These are phyloP conservation scores for Sugiyamaella paludigena DNA, from an alignment of 1,139 yeast genomes.

Conservation along the genomic window DNA sequence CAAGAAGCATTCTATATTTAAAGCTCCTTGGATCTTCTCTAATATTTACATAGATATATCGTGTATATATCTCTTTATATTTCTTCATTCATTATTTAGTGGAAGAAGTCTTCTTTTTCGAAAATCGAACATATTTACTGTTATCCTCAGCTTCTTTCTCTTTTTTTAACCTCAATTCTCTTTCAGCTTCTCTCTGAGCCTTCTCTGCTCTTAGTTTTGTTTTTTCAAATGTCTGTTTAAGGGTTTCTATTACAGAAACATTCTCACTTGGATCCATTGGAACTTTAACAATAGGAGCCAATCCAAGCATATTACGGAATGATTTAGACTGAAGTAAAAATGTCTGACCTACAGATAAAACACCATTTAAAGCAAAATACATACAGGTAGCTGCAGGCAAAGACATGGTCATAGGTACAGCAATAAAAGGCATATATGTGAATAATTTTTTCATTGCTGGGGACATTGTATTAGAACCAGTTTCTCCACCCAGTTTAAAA, in stretches of 20 bases:
- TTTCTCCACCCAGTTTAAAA: slow-evolving; percentile 84
- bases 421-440: slow-evolving; percentile 71
- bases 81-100: too few relatives aligned
- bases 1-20: too few relatives aligned
- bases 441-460: slow-evolving; percentile 72
- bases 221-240: slow-evolving; percentile 50
- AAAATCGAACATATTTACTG: slow-evolving; percentile 22
- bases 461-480: slow-evolving; percentile 72
- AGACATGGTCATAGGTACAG: slow-evolving; percentile 82
- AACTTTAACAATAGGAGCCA: slow-evolving; percentile 64
- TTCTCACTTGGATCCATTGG: slow-evolving; percentile 40
- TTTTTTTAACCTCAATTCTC: slow-evolving; percentile 25
- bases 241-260: slow-evolving; percentile 43
- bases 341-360: slow-evolving; percentile 71
- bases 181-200: slow-evolving; percentile 34
- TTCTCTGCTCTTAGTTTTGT: slow-evolving; percentile 54
- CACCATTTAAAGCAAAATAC: slow-evolving; percentile 79
- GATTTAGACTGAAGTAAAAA: slow-evolving; percentile 55
- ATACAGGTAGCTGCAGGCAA: slow-evolving; percentile 82
- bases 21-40: too few relatives aligned
- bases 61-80: too few relatives aligned
- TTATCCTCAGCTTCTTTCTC: slow-evolving; percentile 30
- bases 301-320: slow-evolving; percentile 57
- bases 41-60: too few relatives aligned
- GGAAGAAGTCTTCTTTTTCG: slow-evolving; percentile 11